phyloP scores from a whole-genome alignment of 345 rosid genomes.

The Arabidopsis arenosa region DNA sequence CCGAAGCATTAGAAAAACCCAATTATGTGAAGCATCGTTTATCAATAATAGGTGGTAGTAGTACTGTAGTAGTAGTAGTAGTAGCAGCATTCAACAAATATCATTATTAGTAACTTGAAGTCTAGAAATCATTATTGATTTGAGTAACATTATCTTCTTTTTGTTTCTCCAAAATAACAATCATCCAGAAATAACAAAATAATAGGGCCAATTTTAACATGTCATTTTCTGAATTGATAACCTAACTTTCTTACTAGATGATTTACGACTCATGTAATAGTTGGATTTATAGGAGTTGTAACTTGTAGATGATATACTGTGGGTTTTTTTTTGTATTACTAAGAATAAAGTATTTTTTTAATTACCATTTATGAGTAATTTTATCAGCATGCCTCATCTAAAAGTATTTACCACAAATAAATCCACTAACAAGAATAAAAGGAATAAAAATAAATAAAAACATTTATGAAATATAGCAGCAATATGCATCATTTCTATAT shows the following conservation, averaged over 20 bases:
- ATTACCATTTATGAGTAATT: neutral
- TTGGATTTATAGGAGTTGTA: neutral
- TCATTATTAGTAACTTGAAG: conserved; percentile 24
- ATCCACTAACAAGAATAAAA: neutral
- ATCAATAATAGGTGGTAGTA: neutral
- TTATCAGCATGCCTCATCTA: neutral
- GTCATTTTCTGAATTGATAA: conserved; percentile 36
- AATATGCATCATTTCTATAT: neutral
- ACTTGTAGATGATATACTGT: neutral
- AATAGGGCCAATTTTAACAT: conserved; percentile 13
- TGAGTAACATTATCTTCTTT: conserved; percentile 7
- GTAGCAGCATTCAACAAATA: conserved; percentile 21
- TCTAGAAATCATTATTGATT: conserved; percentile 22
- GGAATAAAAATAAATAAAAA: neutral
- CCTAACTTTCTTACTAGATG: neutral
- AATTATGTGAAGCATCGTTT: neutral
- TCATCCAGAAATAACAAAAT: conserved; percentile 1
- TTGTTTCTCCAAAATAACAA: conserved; percentile 30
- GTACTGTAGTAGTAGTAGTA: neutral
- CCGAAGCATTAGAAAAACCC: neutral
- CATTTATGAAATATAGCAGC: neutral
- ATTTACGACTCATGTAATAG: conserved; percentile 21
- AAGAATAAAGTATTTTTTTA: neutral
- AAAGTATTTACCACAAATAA: neutral
- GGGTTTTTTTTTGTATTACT: neutral